Base-by-base conservation (phyloP, 1,284 basidiomycete species). In the Pulveroboletus sp. region DNA sequence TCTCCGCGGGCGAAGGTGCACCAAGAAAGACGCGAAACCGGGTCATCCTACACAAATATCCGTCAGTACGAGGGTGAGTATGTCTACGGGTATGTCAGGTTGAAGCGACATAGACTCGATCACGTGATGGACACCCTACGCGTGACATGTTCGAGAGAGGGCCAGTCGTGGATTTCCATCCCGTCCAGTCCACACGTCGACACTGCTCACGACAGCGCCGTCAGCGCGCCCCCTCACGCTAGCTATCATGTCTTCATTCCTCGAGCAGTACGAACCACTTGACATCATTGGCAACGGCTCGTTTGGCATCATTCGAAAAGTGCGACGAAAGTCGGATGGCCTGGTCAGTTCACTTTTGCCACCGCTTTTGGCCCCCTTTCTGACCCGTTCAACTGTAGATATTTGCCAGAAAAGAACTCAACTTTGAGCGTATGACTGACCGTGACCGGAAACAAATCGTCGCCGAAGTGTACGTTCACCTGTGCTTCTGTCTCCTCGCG, bases 211-310 rank as follows among this genome's bases (percentile, higher is more conserved):
- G 10, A 1, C 11, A 35, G 48, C 32, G 48, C 32, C 16, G n/a
- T 21, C 42, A 41, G 21, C 32, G 56, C 21, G 40, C 21, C 19
- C 19, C 56, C n/a, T 40, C 17, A 41, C 47, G 32, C n/a, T n/a
- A 46, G 26, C 48, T 40, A 49, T 48, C 55, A 75, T 78, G 73
- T 61, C 73, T 29, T 63, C 69, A 8, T 83, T 80, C 65, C 77
- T 94, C 44, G 85, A 89, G 61, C 81, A 84, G 56, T 97, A 96
- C 69, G 93, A 95, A 61, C 79, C 92, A 6, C 78, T 95, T 49
- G 93, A 95, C 63, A 81, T 96, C 59, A 96, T 99, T 54, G 95
- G 96, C 9, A 96, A 95, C 64, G 95, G 95, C n/a, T 93, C 91
- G 12, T 99, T 98, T 77, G 95, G 96, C 3, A 89, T 96, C 62